Percentiles rank a stretch among this genome's conserved stretches.
Evolutionary conservation across 768 basidiomycete genomes (phyloP).

Genomic region (Rhodocollybia butyracea): DNA sequence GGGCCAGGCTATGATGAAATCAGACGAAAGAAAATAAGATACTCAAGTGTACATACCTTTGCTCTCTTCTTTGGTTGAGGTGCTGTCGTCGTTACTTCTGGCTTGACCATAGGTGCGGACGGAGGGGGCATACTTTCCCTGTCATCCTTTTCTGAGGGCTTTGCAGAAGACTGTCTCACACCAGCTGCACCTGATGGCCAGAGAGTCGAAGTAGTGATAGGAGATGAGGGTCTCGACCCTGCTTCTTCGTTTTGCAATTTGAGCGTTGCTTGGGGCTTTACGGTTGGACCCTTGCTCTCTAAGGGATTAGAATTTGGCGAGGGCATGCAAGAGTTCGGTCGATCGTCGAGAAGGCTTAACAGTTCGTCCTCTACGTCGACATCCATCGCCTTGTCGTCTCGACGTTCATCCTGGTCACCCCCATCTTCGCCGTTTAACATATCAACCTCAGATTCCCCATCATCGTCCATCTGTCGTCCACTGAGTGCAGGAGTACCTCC

Average conservation of each 20-base stretch:
- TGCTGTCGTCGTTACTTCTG: neutral
- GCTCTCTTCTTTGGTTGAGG: slow-evolving; percentile 18
- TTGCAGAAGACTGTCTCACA: neutral
- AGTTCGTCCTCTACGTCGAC: slow-evolving; percentile 67
- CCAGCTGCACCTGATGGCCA: neutral
- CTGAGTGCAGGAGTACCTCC: slow-evolving; percentile 6
- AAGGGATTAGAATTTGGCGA: neutral
- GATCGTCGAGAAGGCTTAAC: slow-evolving; percentile 65
- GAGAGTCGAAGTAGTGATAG: neutral
- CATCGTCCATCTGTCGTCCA: slow-evolving; percentile 16
- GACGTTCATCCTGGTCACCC: neutral
- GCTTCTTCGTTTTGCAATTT: slow-evolving; percentile 3
- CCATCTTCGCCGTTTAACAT: neutral
- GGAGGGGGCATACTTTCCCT: slow-evolving; percentile 63
- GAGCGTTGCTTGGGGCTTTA: neutral
- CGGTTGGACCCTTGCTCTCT: neutral
- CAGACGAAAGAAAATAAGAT: neutral
- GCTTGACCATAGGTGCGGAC: slow-evolving; percentile 5
- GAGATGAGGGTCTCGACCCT: slow-evolving; percentile 5
- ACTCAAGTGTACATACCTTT: slow-evolving; percentile 12
- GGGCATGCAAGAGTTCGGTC: slow-evolving; percentile 18
- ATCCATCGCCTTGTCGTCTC: slow-evolving; percentile 37
- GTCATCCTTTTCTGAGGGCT: slow-evolving; percentile 26
- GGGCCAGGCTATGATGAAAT: slow-evolving; percentile 22
- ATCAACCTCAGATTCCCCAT: slow-evolving; percentile 9